A percentile compares a stretch with the other conserved stretches of the same genome.
These are phyloP conservation scores for Anethum foeniculum DNA, from an alignment of 140 eudicot species.

Conservation along the genomic window DNA sequence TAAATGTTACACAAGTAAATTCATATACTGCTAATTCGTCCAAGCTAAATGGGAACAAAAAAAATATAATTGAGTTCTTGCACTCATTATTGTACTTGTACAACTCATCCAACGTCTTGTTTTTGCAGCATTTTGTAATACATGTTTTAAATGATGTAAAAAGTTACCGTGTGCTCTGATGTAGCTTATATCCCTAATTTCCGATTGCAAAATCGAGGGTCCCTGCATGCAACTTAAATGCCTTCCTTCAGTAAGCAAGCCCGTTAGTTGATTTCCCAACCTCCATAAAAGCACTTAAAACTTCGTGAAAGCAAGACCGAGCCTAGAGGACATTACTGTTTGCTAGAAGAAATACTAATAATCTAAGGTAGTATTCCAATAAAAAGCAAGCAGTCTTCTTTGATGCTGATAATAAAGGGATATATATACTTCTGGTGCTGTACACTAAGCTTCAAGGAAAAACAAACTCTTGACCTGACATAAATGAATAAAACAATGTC, in stretches of 20 bases:
- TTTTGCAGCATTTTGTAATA: background rate
- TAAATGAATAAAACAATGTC: conserved; percentile 3
- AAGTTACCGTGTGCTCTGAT: background rate
- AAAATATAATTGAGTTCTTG: background rate
- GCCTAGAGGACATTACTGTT: background rate
- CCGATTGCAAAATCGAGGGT: background rate
- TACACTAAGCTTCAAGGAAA: conserved; percentile 16
- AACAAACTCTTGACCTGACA: conserved; percentile 60
- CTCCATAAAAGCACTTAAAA: background rate
- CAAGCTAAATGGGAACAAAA: background rate
- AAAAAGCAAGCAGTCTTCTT: background rate
- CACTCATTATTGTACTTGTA: background rate
- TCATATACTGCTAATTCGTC: background rate
- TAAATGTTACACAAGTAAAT: background rate
- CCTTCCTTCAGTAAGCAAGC: background rate
- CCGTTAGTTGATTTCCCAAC: background rate
- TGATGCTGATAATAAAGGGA: background rate
- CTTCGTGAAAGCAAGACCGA: background rate
- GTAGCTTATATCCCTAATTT: background rate
- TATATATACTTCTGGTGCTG: conserved; percentile 5
- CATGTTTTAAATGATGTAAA: background rate
- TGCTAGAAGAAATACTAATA: background rate
- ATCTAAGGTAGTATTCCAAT: background rate
- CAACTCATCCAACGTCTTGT: background rate
- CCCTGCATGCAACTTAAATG: background rate